phyloP scores from a whole-genome alignment of 2,329 filamentous ascomycete species.

The Cercospora berteroae region DNA sequence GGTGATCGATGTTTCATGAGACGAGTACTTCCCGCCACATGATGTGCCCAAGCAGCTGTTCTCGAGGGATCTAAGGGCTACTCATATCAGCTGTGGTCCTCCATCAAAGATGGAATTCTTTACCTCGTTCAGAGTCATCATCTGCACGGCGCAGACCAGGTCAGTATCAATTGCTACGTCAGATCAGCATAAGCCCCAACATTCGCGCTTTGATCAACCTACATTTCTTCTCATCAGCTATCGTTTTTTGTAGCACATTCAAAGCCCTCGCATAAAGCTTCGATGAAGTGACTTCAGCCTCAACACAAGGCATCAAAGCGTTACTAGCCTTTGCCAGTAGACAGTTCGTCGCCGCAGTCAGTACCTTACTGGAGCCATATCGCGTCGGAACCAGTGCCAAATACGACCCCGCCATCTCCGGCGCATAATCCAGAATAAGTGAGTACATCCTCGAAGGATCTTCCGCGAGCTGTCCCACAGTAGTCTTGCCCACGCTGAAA shows the following conservation, averaged over 20 bases:
- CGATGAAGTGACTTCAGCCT: conserved; percentile 2
- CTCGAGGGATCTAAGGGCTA: conserved; percentile 35
- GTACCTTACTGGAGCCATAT: conserved; percentile 26
- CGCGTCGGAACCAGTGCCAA: conserved; percentile 28
- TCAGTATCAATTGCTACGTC: conserved; percentile 14
- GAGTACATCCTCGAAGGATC: conserved; percentile 20
- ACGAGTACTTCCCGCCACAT: conserved; percentile 36
- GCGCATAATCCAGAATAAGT: conserved; percentile 13
- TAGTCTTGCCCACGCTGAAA: conserved; percentile 29
- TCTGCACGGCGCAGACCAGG: conserved; percentile 28
- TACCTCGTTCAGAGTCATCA: conserved; percentile 28
- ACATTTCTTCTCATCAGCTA: conserved; percentile 15
- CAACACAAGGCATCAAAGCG: conserved; percentile 14
- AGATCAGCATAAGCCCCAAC: background rate
- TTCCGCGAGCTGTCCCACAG: conserved; percentile 18
- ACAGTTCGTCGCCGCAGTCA: conserved; percentile 29
- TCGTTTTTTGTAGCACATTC: conserved; percentile 23
- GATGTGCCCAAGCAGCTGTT: conserved; percentile 36
- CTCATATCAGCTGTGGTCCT: background rate
- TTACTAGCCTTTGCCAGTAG: conserved; percentile 26
- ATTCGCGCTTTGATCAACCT: too few relatives aligned
- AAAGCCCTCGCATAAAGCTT: conserved; percentile 29
- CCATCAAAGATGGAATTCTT: background rate
- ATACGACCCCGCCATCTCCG: conserved; percentile 24
- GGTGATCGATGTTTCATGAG: conserved; percentile 37